phyloP scores from a whole-genome alignment of 176 grass and related monocot genomes.

The Microstegium vimineum region DNA sequence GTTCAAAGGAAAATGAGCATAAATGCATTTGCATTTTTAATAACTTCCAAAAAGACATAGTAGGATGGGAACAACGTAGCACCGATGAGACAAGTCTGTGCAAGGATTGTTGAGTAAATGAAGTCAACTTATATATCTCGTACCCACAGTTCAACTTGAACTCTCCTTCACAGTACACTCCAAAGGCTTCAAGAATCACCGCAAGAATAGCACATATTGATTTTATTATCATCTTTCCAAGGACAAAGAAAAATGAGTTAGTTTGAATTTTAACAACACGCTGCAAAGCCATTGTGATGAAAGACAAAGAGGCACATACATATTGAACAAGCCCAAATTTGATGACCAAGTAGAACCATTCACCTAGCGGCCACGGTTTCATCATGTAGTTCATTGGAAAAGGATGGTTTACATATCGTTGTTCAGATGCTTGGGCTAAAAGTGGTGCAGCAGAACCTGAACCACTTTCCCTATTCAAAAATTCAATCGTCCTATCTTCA shows the following conservation, averaged over 20 bases:
- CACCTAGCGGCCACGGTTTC: constrained; percentile 73
- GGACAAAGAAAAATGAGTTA: neutral
- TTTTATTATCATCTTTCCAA: constrained; percentile 81
- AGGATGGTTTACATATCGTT: constrained; percentile 70
- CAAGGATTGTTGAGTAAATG: neutral
- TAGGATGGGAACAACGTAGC: constrained; percentile 1
- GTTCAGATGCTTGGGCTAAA: constrained; percentile 62
- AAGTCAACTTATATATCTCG: constrained; percentile 4
- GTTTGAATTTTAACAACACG: neutral
- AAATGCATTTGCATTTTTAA: neutral
- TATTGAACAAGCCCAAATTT: constrained; percentile 95
- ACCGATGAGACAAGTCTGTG: neutral
- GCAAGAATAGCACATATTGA: constrained; percentile 87
- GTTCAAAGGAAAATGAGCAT: neutral
- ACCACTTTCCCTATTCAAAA: constrained; percentile 64
- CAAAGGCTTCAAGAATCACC: constrained; percentile 83
- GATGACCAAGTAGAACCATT: constrained; percentile 84
- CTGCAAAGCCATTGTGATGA: constrained; percentile 1
- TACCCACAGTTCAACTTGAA: constrained; percentile 94
- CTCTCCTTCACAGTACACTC: constrained; percentile 86
- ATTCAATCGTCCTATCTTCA: constrained; percentile 88
- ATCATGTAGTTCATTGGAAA: constrained; percentile 93
- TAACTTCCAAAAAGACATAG: neutral
- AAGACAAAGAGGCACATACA: constrained; percentile 48
- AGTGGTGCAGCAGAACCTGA: constrained; percentile 40